Percentiles rank a stretch among this genome's conserved stretches.
These are phyloP conservation scores for Aurantiochytrium sp. DNA, from an alignment of 108 stramenopile species.

Conservation along the genomic window DNA sequence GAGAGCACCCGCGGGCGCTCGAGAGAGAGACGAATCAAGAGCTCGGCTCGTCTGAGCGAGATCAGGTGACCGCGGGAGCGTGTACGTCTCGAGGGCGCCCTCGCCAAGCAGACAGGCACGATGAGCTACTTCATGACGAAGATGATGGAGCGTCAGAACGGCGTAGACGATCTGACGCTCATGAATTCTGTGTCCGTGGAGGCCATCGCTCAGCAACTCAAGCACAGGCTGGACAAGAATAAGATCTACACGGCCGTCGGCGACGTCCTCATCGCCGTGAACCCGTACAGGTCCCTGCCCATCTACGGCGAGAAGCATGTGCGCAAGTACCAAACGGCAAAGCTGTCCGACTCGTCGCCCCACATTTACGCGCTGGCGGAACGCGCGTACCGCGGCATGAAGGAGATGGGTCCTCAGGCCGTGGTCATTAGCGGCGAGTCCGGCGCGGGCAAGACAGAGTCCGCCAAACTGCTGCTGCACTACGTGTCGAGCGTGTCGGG, in stretches of 20 bases:
- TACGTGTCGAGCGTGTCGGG: constrained; percentile 61
- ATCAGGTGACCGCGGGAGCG: too few species aligned
- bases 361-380: constrained; percentile 12
- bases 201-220: neutral
- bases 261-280: constrained; percentile 26
- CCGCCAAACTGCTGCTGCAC: constrained; percentile 78
- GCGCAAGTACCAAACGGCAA: constrained; percentile 19
- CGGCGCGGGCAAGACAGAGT: constrained; percentile 85
- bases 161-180: constrained; percentile 29
- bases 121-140: constrained; percentile 31
- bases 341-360: constrained; percentile 8
- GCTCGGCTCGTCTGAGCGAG: too few species aligned
- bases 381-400: constrained; percentile 23
- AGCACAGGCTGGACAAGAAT: neutral
- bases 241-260: constrained; percentile 33
- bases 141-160: constrained; percentile 28
- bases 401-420: constrained; percentile 9
- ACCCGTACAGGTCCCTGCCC: neutral
- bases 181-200: neutral
- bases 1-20: too few species aligned
- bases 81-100: too few species aligned
- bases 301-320: neutral
- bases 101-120: neutral
- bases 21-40: too few species aligned
- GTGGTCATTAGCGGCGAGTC: constrained; percentile 67